Percentiles rank a stretch among this genome's conserved stretches.
Conservation (phyloP, 129 eudicot genomes). For the Artemisia argyi region DNA sequence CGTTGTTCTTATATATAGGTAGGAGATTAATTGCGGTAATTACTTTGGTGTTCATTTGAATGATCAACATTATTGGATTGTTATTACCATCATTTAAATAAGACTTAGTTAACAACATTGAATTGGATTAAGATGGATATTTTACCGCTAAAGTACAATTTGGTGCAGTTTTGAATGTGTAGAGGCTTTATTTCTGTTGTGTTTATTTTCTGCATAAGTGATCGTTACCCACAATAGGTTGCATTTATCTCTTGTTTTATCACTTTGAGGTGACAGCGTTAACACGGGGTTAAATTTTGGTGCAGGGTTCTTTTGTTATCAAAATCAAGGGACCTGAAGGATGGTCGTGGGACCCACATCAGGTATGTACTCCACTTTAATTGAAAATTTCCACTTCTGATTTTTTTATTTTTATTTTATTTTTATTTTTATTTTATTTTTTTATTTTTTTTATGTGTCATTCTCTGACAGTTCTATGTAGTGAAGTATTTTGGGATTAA, state of each 20-base stretch:
- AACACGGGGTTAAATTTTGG: conserved; percentile 15
- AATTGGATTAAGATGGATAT: conserved; percentile 5
- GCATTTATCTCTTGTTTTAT: conserved; percentile 16
- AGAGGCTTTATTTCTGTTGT: conserved; percentile 6
- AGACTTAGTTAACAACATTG: conserved; percentile 1
- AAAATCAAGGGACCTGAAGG: conserved; percentile 96
- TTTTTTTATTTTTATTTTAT: no score
- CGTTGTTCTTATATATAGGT: conserved; percentile 16
- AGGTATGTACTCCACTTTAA: conserved; percentile 46
- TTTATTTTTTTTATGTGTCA: background rate
- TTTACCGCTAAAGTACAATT: conserved; percentile 1
- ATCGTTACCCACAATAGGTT: conserved; percentile 1
- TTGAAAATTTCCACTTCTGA: conserved; percentile 7
- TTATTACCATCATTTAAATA: conserved; percentile 8
- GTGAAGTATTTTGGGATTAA: conserved; percentile 17
- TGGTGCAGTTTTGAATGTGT: conserved; percentile 3
- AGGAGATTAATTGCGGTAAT: conserved; percentile 1
- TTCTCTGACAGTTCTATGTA: conserved; percentile 15
- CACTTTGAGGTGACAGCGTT: conserved; percentile 18
- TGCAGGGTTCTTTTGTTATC: conserved; percentile 90
- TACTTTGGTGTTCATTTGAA: conserved; percentile 8
- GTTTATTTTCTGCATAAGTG: background rate
- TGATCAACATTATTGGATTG: conserved; percentile 14
- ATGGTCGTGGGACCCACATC: conserved; percentile 93
- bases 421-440: no score